These are phyloP conservation scores for Phytophthora kernoviae DNA, from an alignment of 352 stramenopile species.

Conservation along the genomic window DNA sequence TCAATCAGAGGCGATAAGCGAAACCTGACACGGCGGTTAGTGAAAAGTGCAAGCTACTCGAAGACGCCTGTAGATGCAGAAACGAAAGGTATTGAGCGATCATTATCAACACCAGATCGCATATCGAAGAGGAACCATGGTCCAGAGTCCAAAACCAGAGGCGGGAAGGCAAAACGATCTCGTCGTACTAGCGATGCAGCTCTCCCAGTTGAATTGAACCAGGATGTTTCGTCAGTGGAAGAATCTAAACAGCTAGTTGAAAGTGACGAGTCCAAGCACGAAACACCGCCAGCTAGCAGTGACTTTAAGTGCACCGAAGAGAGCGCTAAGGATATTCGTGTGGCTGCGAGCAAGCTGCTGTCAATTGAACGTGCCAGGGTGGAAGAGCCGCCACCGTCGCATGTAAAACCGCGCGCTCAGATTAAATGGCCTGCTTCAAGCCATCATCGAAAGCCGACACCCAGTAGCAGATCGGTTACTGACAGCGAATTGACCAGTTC, in stretches of 20 bases:
- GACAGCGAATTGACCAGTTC: constrained; percentile 16
- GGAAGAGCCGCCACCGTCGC: background rate
- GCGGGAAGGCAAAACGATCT: constrained; percentile 25
- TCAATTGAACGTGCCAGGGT: background rate
- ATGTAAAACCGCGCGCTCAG: background rate
- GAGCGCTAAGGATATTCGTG: background rate
- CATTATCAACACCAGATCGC: constrained; percentile 28
- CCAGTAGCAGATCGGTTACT: constrained; percentile 12
- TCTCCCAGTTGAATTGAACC: constrained; percentile 1
- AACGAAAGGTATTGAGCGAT: constrained; percentile 18
- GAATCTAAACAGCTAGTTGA: background rate
- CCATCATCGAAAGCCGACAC: constrained; percentile 12
- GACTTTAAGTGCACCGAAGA: background rate
- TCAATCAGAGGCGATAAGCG: constrained; percentile 12
- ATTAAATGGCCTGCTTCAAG: constrained; percentile 7
- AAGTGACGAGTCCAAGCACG: background rate
- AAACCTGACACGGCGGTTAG: constrained; percentile 5
- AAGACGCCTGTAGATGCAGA: constrained; percentile 3
- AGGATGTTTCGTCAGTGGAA: background rate
- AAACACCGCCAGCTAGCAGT: background rate
- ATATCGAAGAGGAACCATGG: constrained; percentile 20
- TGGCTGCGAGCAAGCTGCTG: background rate
- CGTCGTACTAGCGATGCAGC: constrained; percentile 9
- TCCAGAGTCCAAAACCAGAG: background rate
- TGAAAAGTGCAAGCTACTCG: constrained; percentile 23